Evolutionary conservation across 352 stramenopile species (phyloP), one percentile per base, ranked within the genome.

Genomic region (Phytophthora sojae): DNA sequence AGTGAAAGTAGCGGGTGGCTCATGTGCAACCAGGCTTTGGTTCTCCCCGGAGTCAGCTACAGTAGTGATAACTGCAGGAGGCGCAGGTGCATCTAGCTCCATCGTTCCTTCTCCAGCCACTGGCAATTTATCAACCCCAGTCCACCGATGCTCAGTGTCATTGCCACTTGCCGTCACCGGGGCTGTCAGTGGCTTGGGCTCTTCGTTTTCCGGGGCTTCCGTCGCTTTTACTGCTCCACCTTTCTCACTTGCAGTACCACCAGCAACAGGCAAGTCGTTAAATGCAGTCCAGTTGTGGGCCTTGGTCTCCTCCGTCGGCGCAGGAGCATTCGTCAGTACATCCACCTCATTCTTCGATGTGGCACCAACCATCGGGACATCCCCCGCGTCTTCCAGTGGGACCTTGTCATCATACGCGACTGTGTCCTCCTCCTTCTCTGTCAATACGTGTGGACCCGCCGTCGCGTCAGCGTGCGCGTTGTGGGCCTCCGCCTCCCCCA

Each of bases 361-460:
- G 6, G 61, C 57, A 9, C 67, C 61, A 53, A 72, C 66, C 19
- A 75, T 42, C 6, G 71, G 66, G 4, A 72, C 44, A 15, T 75
- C 67, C 50, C 61, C 67, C 55, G 44, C 47, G 53, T 72, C 56
- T 51, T 66, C 67, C n/a, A 79, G 39, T 6, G 71, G 58, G 2
- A 79, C 30, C 26, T 75, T 68, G 39, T 75, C 61, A 59, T 75
- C 57, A 32, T 64, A 73, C 21, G 67, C 61, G 11, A 73, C 71
- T 1, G 67, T 76, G 39, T 73, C 61, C 37, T 74, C 49, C 23
- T 63, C 39, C 32, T 64, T 50, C n/a, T 21, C 56, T 19, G 26
- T 63, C 15, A 52, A 61, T 2, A 77, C 19, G n/a, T 44, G 57
- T 3, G 69, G 69, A 0, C 49, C 56, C 21, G 67, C 62, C 9